Evolutionary conservation across 179 eudicot species (phyloP).

Genomic region (Nepenthes alata): DNA sequence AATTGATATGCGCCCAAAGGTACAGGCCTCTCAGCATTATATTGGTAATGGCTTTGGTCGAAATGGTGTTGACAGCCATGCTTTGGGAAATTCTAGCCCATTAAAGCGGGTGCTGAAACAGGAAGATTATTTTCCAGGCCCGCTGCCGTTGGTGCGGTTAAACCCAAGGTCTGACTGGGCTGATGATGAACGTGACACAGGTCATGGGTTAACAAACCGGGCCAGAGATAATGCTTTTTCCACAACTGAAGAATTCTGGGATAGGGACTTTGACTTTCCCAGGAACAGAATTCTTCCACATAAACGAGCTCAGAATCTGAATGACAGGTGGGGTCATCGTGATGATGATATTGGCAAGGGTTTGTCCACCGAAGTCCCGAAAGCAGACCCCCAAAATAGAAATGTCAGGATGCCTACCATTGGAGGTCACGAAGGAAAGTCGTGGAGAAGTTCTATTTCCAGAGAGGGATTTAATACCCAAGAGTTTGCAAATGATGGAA

Average conservation of each 20-base stretch:
- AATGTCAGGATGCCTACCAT: slow-evolving; percentile 31
- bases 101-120: slow-evolving; percentile 36
- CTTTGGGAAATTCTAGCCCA: slow-evolving; percentile 23
- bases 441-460: slow-evolving; percentile 35
- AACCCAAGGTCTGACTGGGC: slow-evolving; percentile 96
- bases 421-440: slow-evolving; percentile 42
- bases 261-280: slow-evolving; percentile 75
- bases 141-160: slow-evolving; percentile 63
- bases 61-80: slow-evolving; percentile 20
- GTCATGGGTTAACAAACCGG: slow-evolving; percentile 49
- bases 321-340: slow-evolving; percentile 49
- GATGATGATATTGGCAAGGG: slow-evolving; percentile 49
- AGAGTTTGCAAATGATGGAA: slow-evolving; percentile 21
- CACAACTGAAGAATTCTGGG: slow-evolving; percentile 59
- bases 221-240: slow-evolving; percentile 45
- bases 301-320: slow-evolving; percentile 41
- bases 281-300: slow-evolving; percentile 45
- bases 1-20: slow-evolving; percentile 36
- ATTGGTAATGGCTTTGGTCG: slow-evolving; percentile 19
- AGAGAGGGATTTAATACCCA: slow-evolving; percentile 28
- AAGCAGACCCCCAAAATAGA: slow-evolving; percentile 31
- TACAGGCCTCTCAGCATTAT: slow-evolving; percentile 20
- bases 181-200: slow-evolving; percentile 98
- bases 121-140: slow-evolving; percentile 46
- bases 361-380: slow-evolving; percentile 41